These are phyloP conservation scores for Cadophora gregata DNA, from an alignment of 2,329 filamentous ascomycete species.

Conservation along the genomic window DNA sequence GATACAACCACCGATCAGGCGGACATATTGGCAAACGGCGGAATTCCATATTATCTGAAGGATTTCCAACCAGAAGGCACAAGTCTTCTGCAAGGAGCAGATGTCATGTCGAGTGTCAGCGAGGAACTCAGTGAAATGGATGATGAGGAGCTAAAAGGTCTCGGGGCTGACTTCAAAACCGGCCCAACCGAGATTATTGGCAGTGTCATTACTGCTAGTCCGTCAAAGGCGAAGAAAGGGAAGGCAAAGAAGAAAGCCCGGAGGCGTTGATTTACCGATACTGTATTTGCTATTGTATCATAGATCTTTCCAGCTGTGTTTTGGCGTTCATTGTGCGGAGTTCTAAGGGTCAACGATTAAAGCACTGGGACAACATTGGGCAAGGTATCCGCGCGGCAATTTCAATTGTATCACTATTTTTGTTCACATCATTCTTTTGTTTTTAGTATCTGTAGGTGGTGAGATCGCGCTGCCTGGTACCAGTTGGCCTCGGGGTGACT, in stretches of 20 bases:
- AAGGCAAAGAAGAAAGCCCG: slow-evolving; percentile 38
- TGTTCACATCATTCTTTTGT: neutral
- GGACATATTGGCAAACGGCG: slow-evolving; percentile 67
- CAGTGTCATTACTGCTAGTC: slow-evolving; percentile 22
- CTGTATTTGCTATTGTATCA: slow-evolving; percentile 39
- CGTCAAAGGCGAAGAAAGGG: slow-evolving; percentile 37
- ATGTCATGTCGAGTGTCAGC: slow-evolving; percentile 74
- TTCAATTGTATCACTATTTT: slow-evolving; percentile 15
- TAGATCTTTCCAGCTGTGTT: slow-evolving; percentile 26
- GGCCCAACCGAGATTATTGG: slow-evolving; percentile 24
- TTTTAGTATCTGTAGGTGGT: neutral
- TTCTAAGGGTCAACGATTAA: slow-evolving; percentile 9
- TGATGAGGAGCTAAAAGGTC: slow-evolving; percentile 82
- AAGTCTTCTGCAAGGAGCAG: slow-evolving; percentile 75
- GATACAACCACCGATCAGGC: slow-evolving; percentile 45
- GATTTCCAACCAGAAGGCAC: slow-evolving; percentile 82
- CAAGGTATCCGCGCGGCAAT: neutral
- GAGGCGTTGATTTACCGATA: slow-evolving; percentile 23
- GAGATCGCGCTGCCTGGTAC: neutral
- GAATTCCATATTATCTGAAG: slow-evolving; percentile 87
- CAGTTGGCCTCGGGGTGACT: neutral
- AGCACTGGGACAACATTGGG: neutral
- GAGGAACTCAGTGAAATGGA: slow-evolving; percentile 92
- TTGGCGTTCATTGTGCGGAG: slow-evolving; percentile 17
- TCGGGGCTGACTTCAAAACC: slow-evolving; percentile 49